Percentiles rank a stretch among this genome's conserved stretches.
phyloP scores from a whole-genome alignment of 352 stramenopile genomes.

The Phytophthora multivora region DNA sequence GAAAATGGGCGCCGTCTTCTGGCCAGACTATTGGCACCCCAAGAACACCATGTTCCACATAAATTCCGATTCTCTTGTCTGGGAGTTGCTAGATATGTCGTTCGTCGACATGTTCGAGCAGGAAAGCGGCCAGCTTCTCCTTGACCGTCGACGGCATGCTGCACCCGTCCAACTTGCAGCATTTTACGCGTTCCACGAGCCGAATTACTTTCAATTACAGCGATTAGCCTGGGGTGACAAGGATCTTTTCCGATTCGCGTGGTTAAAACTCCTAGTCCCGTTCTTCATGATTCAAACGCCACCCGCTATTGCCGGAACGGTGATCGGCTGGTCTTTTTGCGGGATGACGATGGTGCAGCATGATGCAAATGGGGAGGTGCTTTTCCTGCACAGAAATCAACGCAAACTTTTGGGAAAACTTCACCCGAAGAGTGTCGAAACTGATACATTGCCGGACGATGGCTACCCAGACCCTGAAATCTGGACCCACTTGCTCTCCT shows the following conservation, averaged over 20 bases:
- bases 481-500: slow-evolving; percentile 45
- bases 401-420: slow-evolving; percentile 50
- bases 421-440: slow-evolving; percentile 19
- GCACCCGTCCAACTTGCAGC: slow-evolving; percentile 48
- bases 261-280: slow-evolving; percentile 58
- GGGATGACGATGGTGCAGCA: slow-evolving; percentile 75
- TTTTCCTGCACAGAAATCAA: slow-evolving; percentile 73
- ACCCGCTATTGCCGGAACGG: slow-evolving; percentile 36
- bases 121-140: slow-evolving; percentile 68
- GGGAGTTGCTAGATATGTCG: slow-evolving; percentile 54
- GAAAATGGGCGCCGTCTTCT: slow-evolving; percentile 57
- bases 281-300: slow-evolving; percentile 60
- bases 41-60: slow-evolving; percentile 67
- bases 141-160: slow-evolving; percentile 41
- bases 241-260: slow-evolving; percentile 73
- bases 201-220: slow-evolving; percentile 55
- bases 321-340: slow-evolving; percentile 45
- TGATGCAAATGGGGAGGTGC: slow-evolving; percentile 41
- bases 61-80: slow-evolving; percentile 54
- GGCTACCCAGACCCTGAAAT: slow-evolving; percentile 11
- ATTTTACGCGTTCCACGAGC: slow-evolving; percentile 57
- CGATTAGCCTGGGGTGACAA: slow-evolving; percentile 69
- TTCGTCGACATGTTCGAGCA: slow-evolving; percentile 80
- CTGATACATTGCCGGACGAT: not conserved
- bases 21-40: slow-evolving; percentile 74